Evolutionary conservation across 306 rosid species (phyloP).

Genomic region (Casuarina cunninghamiana): DNA sequence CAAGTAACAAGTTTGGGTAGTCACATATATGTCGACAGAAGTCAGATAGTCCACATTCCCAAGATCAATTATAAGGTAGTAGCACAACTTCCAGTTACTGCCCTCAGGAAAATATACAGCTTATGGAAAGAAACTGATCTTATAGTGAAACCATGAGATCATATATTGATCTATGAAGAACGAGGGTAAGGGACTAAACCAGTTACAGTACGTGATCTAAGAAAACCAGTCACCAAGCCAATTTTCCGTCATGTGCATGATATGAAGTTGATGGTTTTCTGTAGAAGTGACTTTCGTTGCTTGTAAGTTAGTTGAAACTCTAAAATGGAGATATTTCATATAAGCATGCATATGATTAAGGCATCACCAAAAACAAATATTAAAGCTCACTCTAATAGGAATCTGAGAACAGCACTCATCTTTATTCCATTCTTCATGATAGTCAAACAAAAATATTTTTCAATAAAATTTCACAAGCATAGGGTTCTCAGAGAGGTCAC

Average conservation of each 20-base stretch:
- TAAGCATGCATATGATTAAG: neutral
- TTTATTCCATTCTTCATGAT: neutral
- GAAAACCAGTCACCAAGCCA: neutral
- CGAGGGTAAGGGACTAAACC: neutral
- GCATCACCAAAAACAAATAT: too few relatives aligned
- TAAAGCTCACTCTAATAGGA: neutral
- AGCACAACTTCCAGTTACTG: neutral
- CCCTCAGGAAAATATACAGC: neutral
- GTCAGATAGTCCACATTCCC: neutral
- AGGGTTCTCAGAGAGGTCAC: slow-evolving; percentile 34
- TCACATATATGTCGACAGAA: neutral
- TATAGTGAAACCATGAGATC: neutral
- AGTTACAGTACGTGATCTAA: too few relatives aligned
- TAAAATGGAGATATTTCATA: neutral
- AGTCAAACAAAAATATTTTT: neutral
- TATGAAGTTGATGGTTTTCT: neutral
- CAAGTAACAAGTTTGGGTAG: neutral
- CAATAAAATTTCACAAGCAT: neutral
- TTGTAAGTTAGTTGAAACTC: neutral
- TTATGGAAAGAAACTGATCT: neutral
- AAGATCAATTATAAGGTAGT: neutral
- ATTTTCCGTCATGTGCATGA: neutral
- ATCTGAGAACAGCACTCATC: neutral
- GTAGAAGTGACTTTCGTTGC: too few relatives aligned
- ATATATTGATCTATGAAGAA: neutral